A percentile compares a stretch with the other conserved stretches of the same genome.
phyloP scores from a whole-genome alignment of 2,329 filamentous ascomycete genomes.

The Cordyceps sp. region DNA sequence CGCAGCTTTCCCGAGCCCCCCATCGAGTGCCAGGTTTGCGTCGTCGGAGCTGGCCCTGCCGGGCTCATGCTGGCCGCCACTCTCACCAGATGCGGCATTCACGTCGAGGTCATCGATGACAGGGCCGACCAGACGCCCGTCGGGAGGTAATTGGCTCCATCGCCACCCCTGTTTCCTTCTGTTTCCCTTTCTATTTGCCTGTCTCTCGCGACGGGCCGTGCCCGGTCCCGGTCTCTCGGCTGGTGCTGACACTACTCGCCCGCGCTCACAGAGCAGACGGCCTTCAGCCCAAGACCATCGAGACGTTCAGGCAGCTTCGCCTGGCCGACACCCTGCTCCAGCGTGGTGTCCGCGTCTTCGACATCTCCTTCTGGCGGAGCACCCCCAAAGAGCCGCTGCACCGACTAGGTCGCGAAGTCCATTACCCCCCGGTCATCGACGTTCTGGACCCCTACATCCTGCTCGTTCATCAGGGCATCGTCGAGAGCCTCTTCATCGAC shows the following conservation, averaged over 20 bases:
- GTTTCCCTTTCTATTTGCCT: not conserved
- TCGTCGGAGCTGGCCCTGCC: conserved; percentile 38
- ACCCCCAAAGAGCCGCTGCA: conserved; percentile 33
- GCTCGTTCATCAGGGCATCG: conserved; percentile 56
- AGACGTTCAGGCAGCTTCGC: conserved; percentile 58
- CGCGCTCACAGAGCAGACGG: conserved; percentile 41
- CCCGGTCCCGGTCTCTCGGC: too few relatives aligned
- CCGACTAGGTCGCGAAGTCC: conserved; percentile 47
- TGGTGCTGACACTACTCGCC: conserved; percentile 5
- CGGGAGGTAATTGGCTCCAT: conserved; percentile 26
- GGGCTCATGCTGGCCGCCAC: conserved; percentile 37
- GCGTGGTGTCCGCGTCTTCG: conserved; percentile 53
- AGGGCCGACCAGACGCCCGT: conserved; percentile 49
- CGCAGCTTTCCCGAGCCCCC: conserved; percentile 30
- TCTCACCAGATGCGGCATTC: conserved; percentile 49
- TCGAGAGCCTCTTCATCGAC: conserved; percentile 53
- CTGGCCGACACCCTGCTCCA: conserved; percentile 52
- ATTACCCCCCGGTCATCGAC: conserved; percentile 48
- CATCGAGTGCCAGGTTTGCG: conserved; percentile 28
- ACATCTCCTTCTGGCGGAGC: conserved; percentile 57
- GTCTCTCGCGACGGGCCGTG: too few relatives aligned
- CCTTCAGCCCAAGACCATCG: conserved; percentile 62
- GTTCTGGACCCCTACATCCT: conserved; percentile 40
- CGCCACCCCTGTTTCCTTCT: not conserved
- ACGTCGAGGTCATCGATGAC: conserved; percentile 50